Base-by-base conservation (phyloP, 2,329 filamentous ascomycete species). In the Fusarium ramigenum region DNA sequence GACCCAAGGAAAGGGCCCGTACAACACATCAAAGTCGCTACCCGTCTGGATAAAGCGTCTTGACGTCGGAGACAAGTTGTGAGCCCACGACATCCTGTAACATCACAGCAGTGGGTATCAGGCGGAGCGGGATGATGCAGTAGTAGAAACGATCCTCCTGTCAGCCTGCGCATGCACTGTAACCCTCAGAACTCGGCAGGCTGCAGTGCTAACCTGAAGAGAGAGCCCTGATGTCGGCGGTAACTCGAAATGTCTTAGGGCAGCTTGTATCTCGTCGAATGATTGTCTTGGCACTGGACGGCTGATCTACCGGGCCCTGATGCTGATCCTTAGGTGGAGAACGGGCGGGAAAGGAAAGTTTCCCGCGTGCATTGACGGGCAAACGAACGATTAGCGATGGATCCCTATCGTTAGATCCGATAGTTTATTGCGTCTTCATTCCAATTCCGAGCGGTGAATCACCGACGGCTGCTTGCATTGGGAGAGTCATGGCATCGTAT, bases 401-500 rank as follows among this genome's bases (percentile, higher is more conserved):
- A 23, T 18, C 25, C 34, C 25, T 40, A 23, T 34, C 21, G 47
- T 23, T 50, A 42, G 37, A 62, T 46, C 57, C 36, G 15, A 46
- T 46, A 46, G 23, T 56, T 25, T 63, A 37, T 56, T 43, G 21
- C 34, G 32, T 59, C 25, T 42, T 49, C 14, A 59, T 59, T 59
- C 42, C 42, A 53, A 47, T 42, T 16, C 43, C 40, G 37, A 50
- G 43, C 42, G 63, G 49, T 46, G 64, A 63, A 53, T 14, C 52
- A 40, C 32, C n/a, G n/a, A 52, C 70, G 70, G 70, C 46, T 69
- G 62, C 66, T 54, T 73, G 70, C 70, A 73, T 60, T 25, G 14
- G 18, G 23, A 46, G 37, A 36, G 43, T 36, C 43, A 67, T 52
- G 18, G n/a, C 23, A 25, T 60, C 39, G 50, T 42, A 42, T 60